Conservation (phyloP, 345 rosid genomes). For the Populus pruinosa region DNA sequence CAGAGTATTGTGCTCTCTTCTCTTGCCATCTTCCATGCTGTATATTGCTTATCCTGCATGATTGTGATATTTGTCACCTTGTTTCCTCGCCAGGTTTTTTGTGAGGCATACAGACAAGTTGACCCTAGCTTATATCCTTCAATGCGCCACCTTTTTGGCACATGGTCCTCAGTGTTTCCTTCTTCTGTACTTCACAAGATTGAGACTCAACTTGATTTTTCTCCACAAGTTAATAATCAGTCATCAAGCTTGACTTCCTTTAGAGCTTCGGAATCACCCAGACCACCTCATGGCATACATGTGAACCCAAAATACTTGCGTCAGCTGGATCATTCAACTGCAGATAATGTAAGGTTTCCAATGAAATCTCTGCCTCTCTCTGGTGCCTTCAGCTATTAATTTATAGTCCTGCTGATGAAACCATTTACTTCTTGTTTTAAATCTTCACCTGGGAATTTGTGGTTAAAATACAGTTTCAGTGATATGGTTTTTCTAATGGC, state of each 20-base stretch:
- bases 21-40: background rate
- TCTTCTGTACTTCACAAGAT: constrained; percentile 63
- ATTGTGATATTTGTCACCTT: background rate
- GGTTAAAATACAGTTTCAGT: background rate
- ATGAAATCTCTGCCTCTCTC: background rate
- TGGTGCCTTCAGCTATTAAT: background rate
- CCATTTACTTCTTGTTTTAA: background rate
- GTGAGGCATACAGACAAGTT: constrained; percentile 75
- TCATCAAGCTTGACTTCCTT: constrained; percentile 43
- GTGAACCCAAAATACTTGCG: constrained; percentile 95
- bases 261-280: constrained; percentile 67
- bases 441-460: background rate
- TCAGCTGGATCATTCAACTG: constrained; percentile 61
- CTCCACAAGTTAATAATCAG: constrained; percentile 45
- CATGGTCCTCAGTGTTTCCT: constrained; percentile 91
- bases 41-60: background rate
- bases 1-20: background rate
- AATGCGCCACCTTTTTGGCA: constrained; percentile 93
- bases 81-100: constrained; percentile 58
- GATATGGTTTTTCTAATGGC: background rate
- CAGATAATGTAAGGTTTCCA: constrained; percentile 63
- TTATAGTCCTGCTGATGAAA: background rate
- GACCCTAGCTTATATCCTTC: constrained; percentile 62
- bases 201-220: constrained; percentile 61
- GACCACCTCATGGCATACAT: constrained; percentile 87